A percentile compares a stretch with the other conserved stretches of the same genome.
Conservation (phyloP, 148 eudicot species). For the Hydrangea macrophylla region DNA sequence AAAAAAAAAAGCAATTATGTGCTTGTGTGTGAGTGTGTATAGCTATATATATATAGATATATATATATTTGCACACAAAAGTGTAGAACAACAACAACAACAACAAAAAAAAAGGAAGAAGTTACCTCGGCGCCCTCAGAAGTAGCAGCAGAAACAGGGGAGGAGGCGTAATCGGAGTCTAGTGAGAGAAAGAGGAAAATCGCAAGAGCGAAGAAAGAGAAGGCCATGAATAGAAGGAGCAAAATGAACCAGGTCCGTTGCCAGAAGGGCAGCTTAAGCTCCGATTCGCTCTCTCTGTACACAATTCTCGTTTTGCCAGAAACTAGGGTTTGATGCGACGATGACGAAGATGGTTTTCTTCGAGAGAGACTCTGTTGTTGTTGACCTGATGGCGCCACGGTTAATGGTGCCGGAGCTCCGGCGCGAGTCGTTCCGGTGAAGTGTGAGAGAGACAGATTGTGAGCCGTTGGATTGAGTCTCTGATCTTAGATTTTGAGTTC, state of each 20-base stretch:
- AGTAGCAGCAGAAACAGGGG: conserved; percentile 42
- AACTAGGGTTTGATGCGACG: conserved; percentile 12
- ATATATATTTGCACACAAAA: neutral
- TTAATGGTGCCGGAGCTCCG: conserved; percentile 7
- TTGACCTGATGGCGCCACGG: conserved; percentile 73
- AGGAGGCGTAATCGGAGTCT: conserved; percentile 42
- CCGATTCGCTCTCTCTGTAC: conserved; percentile 42
- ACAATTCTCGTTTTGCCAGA: conserved; percentile 39
- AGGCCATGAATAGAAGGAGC: conserved; percentile 58
- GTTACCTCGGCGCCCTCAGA: conserved; percentile 65
- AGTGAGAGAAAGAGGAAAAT: conserved; percentile 63
- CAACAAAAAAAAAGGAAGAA: too few relatives aligned
- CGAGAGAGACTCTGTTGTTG: conserved; percentile 45
- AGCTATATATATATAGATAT: neutral
- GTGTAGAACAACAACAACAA: too few relatives aligned
- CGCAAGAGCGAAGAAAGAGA: conserved; percentile 63
- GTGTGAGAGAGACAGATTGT: neutral
- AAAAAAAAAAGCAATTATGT: too few relatives aligned
- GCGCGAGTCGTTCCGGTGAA: conserved; percentile 2
- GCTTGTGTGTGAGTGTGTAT: neutral
- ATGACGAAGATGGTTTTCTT: conserved; percentile 44
- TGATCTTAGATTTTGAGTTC: neutral
- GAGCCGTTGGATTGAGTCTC: neutral
- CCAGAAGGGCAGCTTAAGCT: conserved; percentile 60
- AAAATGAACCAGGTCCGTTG: conserved; percentile 69